Conservation (phyloP, 805 yeast species). For the Wickerhamiella azyma region DNA sequence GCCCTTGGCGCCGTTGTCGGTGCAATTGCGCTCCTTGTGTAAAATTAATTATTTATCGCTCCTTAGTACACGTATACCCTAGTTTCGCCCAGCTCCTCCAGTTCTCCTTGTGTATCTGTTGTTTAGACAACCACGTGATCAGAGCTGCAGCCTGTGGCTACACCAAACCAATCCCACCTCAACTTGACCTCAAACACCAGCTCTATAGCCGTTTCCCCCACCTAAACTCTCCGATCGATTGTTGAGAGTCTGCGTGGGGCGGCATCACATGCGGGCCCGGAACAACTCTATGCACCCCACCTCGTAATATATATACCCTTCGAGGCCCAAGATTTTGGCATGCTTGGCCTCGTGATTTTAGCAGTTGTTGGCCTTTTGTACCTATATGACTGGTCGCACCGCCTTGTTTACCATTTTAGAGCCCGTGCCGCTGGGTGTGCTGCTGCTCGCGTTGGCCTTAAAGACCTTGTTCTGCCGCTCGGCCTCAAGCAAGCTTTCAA, state of each 20-base stretch:
- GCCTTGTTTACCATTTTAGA: slow-evolving; percentile 8
- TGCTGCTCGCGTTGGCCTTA: not conserved
- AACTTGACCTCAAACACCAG: too few relatives aligned
- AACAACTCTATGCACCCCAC: not conserved
- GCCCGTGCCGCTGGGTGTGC: slow-evolving; percentile 13
- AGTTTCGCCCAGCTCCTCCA: too few relatives aligned
- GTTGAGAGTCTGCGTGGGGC: too few relatives aligned
- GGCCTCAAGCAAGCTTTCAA: slow-evolving; percentile 9
- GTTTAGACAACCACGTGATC: too few relatives aligned
- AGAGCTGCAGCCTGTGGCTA: too few relatives aligned
- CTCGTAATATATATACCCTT: not conserved
- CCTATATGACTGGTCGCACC: not conserved
- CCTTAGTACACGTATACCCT: not conserved
- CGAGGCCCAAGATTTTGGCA: not conserved
- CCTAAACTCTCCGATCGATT: too few relatives aligned
- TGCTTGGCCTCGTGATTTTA: not conserved
- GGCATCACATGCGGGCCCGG: not conserved
- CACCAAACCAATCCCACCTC: too few relatives aligned
- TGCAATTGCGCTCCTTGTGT: not conserved
- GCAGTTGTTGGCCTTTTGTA: slow-evolving; percentile 5
- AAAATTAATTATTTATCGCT: not conserved
- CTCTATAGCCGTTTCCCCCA: too few relatives aligned
- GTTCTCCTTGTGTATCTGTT: too few relatives aligned
- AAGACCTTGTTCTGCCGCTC: slow-evolving; percentile 10
- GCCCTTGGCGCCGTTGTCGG: not conserved